phyloP scores from a whole-genome alignment of 208 protist species.

The Leishmania braziliensis region DNA sequence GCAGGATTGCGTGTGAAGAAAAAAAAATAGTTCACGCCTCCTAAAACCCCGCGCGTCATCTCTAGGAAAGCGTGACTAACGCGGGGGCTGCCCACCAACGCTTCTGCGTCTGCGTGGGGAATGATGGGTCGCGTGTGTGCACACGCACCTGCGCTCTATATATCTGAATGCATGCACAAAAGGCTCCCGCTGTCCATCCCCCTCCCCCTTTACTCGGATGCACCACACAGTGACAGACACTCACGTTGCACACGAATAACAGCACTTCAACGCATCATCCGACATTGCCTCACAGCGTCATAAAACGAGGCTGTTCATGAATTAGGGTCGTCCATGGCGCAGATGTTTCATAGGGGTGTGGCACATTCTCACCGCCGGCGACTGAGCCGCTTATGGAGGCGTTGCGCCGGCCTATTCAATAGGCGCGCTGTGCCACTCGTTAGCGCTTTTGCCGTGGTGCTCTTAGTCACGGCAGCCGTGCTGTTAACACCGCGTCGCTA shows the following conservation, averaged over 20 bases:
- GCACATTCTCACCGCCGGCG: neutral
- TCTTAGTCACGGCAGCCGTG: neutral
- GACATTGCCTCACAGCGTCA: too few species aligned
- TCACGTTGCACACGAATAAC: neutral
- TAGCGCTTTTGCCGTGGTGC: neutral
- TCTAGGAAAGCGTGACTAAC: neutral
- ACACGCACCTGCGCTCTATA: neutral
- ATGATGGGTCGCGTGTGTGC: neutral
- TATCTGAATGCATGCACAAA: neutral
- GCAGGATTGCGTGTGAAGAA: neutral
- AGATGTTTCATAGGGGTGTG: neutral
- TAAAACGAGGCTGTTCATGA: too few species aligned
- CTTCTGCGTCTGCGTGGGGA: neutral
- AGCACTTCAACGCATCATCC: neutral
- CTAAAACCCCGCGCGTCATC: neutral
- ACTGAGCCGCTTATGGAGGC: neutral
- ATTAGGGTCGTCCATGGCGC: neutral
- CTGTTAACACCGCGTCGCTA: neutral
- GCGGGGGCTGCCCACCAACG: neutral
- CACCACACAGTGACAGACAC: neutral
- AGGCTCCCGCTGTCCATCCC: neutral
- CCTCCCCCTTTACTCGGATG: neutral
- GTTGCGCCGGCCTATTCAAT: neutral
- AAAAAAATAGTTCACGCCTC: neutral
- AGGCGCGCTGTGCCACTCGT: neutral